phyloP scores from a whole-genome alignment of 1,284 basidiomycete species.

The Leccinum olivaceoglutinosum region DNA sequence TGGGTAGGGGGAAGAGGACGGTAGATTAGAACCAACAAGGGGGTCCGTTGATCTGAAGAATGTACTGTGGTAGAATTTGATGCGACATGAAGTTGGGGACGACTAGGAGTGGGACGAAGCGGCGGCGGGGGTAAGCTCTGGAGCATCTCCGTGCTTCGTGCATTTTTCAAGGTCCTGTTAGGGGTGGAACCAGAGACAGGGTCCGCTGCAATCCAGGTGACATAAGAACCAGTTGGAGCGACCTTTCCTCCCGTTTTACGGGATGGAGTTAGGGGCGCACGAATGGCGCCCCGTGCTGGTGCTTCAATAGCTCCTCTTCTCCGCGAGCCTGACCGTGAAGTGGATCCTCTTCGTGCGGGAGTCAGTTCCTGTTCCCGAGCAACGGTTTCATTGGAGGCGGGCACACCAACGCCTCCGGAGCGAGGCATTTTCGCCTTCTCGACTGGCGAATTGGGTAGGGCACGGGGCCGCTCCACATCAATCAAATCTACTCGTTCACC shows the following conservation, averaged over 20 bases:
- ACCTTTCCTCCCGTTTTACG: constrained; percentile 22
- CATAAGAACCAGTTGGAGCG: constrained; percentile 20
- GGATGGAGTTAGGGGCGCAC: constrained; percentile 10
- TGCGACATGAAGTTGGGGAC: constrained; percentile 22
- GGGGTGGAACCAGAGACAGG: constrained; percentile 14
- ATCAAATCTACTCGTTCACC: constrained; percentile 21
- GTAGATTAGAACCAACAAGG: constrained; percentile 9
- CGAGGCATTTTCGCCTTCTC: constrained; percentile 20
- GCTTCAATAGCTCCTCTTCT: constrained; percentile 14
- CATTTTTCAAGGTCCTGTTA: constrained; percentile 19
- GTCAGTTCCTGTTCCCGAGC: constrained; percentile 19
- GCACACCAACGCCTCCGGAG: constrained; percentile 10
- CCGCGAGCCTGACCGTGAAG: constrained; percentile 17
- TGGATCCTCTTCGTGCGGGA: constrained; percentile 13
- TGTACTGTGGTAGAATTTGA: constrained; percentile 15
- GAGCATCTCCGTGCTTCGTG: constrained; percentile 28
- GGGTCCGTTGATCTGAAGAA: constrained; percentile 20
- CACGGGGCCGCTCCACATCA: constrained; percentile 21
- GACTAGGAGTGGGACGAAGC: constrained; percentile 29
- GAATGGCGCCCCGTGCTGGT: constrained; percentile 2
- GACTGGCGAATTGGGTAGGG: constrained; percentile 9
- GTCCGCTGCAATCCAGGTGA: constrained; percentile 26
- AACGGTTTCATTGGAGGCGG: constrained; percentile 21
- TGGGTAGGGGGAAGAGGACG: constrained; percentile 32
- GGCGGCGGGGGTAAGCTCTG: constrained; percentile 15